Conservation (phyloP, 495 filamentous ascomycete genomes). For the Daldinia vernicosa region DNA sequence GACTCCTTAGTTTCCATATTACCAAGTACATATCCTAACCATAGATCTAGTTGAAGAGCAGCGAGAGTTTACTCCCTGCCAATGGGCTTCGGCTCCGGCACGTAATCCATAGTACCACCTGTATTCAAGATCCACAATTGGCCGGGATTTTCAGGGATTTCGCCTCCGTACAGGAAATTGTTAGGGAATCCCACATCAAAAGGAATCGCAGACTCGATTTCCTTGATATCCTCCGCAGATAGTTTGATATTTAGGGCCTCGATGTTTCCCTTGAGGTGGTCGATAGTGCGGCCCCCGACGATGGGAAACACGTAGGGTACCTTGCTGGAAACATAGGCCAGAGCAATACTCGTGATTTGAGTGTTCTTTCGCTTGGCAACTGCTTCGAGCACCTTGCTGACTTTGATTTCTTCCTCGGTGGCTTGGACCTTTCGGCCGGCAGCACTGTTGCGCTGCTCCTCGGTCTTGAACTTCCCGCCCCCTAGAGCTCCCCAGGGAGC, state of each 20-base stretch:
- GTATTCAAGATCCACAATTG: constrained; percentile 54
- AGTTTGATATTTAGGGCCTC: constrained; percentile 64
- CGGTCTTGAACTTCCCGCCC: constrained; percentile 68
- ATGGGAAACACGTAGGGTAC: constrained; percentile 80
- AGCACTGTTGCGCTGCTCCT: constrained; percentile 46
- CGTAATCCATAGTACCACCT: constrained; percentile 59
- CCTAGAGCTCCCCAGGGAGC: constrained; percentile 71
- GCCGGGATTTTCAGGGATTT: constrained; percentile 49
- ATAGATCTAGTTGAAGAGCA: not conserved
- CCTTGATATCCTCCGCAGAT: constrained; percentile 69
- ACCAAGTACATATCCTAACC: too few species aligned
- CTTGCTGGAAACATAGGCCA: constrained; percentile 79
- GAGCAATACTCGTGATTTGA: constrained; percentile 65
- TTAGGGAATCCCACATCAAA: constrained; percentile 72
- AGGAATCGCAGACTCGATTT: constrained; percentile 68
- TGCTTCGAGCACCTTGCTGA: constrained; percentile 65
- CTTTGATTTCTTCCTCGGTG: constrained; percentile 55
- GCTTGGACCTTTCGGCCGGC: constrained; percentile 28
- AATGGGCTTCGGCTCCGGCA: constrained; percentile 48
- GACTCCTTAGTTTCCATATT: too few species aligned
- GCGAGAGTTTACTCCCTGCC: not conserved
- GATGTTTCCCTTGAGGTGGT: constrained; percentile 74
- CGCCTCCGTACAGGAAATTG: constrained; percentile 58
- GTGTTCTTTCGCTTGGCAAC: constrained; percentile 64
- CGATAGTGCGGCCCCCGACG: constrained; percentile 67